Conservation (phyloP, 768 basidiomycete species). For the Sutorius australiensis region DNA sequence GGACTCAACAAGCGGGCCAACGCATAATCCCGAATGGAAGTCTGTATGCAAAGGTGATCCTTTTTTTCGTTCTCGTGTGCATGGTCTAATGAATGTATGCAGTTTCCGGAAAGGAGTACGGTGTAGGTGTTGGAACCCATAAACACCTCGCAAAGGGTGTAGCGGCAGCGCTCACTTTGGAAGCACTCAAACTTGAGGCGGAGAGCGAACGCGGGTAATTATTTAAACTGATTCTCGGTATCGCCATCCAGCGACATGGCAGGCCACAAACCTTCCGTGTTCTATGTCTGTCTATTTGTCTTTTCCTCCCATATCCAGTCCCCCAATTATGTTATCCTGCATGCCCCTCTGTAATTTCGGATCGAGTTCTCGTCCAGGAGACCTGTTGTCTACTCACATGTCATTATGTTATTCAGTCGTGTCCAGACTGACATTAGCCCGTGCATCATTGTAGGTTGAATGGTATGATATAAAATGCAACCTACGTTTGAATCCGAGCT, state of each 20-base stretch:
- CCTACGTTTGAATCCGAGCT: conserved; percentile 1
- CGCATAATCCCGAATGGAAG: conserved; percentile 51
- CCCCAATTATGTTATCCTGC: neutral
- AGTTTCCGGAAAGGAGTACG: conserved; percentile 53
- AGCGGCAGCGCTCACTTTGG: conserved; percentile 35
- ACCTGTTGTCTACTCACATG: conserved; percentile 11
- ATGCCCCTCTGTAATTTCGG: conserved; percentile 10
- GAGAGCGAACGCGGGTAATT: conserved; percentile 16
- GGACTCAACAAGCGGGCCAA: conserved; percentile 42
- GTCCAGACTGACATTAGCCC: neutral
- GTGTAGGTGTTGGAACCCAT: conserved; percentile 45
- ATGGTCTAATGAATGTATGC: conserved; percentile 12
- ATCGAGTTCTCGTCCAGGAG: neutral
- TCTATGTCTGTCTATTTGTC: conserved; percentile 7
- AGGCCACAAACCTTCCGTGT: neutral
- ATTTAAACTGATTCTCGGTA: neutral
- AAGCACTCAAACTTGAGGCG: conserved; percentile 30
- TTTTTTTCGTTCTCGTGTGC: conserved; percentile 7
- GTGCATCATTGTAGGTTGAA: neutral
- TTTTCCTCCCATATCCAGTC: neutral
- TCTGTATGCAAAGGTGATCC: conserved; percentile 54
- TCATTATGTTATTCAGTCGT: conserved; percentile 3
- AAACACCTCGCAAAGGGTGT: conserved; percentile 51
- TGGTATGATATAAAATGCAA: conserved; percentile 12
- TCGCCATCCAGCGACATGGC: neutral